Base-by-base conservation (phyloP, 176 grass and related monocot species). In the Phoenix dactylifera region DNA sequence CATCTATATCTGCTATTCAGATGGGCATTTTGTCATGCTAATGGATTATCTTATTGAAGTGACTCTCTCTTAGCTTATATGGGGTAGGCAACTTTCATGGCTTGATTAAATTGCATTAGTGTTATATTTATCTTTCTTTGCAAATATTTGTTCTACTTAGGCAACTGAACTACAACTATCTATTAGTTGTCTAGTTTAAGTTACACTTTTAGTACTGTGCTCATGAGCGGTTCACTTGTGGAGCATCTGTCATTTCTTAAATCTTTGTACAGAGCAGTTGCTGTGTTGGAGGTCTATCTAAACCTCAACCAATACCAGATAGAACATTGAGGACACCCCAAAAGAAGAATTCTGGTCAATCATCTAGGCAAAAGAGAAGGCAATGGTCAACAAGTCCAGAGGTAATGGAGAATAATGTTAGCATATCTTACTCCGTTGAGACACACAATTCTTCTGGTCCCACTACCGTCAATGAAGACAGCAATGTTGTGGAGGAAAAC, bases 211-310 rank as follows among this genome's bases (percentile, higher is more conserved):
- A 49, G 18, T 28, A 30, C 30, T 20, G 24, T 69, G 28, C 15
- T 0, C 56, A 15, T 23, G 59, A 54, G 48, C 55, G 15, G 54
- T 59, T 58, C 35, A n/a, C 18, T 49, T 57, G 28, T 70, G 59
- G 7, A 59, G 29, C 30, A 28, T 19, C 39, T 39, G 54, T 78
- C 58, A 71, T 71, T 53, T 54, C 44, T 67, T 32, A 51, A 7
- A 44, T 44, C 30, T 84, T 76, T 74, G 62, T 74, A 68, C 89
- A 94, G 89, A 88, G 18, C 81, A 84, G 80, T 81, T 64, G 74
- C 52, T 94, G 72, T 75, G 70, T 80, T 65, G 74, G 84, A 79
- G 80, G 62, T 78, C 72, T 88, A 76, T 75, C 67, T 18, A 84
- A 73, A 78, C 57, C 39, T 22, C 62, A 82, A 69, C 53, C 75